These are phyloP conservation scores for Lipomyces chichibuensis DNA, from an alignment of 805 yeast species.

Conservation along the genomic window DNA sequence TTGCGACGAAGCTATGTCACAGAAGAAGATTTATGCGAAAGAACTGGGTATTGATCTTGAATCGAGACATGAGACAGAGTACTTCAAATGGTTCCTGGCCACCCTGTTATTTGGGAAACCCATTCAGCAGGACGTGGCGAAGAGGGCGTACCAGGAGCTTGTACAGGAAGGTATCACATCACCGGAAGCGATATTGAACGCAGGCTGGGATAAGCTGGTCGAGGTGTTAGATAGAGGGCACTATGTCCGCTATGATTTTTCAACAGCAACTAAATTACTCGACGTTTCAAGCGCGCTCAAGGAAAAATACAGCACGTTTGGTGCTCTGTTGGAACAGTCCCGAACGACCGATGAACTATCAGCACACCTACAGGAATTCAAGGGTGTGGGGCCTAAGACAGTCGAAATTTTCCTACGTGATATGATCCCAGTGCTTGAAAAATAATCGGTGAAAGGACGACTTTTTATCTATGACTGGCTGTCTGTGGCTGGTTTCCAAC, in stretches of 20 bases:
- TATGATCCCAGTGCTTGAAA: not conserved
- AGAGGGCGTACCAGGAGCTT: not conserved
- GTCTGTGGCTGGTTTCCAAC: no score
- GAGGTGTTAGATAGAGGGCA: not conserved
- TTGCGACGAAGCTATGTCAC: not conserved
- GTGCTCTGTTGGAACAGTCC: not conserved
- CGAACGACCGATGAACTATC: not conserved
- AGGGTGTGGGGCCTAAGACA: conserved; percentile 6
- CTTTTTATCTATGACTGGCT: no score
- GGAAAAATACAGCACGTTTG: not conserved
- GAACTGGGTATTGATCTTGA: conserved; percentile 3
- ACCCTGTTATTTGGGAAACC: conserved; percentile 5
- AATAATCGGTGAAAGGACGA: not conserved
- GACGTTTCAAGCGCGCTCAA: conserved; percentile 1
- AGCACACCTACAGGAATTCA: conserved; percentile 1
- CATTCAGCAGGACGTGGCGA: conserved; percentile 5
- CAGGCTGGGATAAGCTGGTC: conserved; percentile 6
- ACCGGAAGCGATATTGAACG: conserved; percentile 2
- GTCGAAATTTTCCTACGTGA: conserved; percentile 6
- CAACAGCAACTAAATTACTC: conserved; percentile 1
- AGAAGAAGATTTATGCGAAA: not conserved
- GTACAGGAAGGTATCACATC: conserved; percentile 6
- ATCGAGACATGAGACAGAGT: not conserved
- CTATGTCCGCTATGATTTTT: conserved; percentile 4
- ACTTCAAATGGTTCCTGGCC: conserved; percentile 7